Conservation (phyloP, 1,284 basidiomycete species). For the Phlebopus sp. region DNA sequence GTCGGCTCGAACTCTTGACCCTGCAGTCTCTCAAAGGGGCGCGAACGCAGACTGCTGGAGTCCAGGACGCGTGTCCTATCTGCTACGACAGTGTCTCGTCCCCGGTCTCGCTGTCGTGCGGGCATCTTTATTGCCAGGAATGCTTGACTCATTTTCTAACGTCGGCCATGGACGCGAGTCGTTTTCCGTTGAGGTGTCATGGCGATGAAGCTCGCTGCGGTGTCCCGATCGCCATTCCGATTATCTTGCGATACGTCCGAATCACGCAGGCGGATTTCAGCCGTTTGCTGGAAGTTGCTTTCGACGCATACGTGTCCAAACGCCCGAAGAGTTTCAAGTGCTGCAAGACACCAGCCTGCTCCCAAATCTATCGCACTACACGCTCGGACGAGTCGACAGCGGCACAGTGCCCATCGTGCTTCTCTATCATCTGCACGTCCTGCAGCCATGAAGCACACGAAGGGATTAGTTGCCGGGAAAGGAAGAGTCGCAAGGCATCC, state of each 20-base stretch:
- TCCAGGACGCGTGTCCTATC: constrained; percentile 38
- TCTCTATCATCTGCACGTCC: constrained; percentile 20
- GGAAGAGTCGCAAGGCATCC: constrained; percentile 21
- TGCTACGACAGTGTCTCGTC: constrained; percentile 41
- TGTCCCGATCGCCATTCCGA: constrained; percentile 41
- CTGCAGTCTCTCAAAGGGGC: too few relatives aligned
- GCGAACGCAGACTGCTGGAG: too few relatives aligned
- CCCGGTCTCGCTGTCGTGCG: constrained; percentile 22
- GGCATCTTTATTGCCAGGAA: constrained; percentile 46
- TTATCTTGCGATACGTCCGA: constrained; percentile 39
- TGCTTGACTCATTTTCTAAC: constrained; percentile 46
- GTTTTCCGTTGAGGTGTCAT: constrained; percentile 45
- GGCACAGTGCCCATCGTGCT: constrained; percentile 41
- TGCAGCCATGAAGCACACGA: constrained; percentile 33
- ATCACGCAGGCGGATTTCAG: constrained; percentile 34
- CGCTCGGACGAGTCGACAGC: constrained; percentile 22
- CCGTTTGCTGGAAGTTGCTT: constrained; percentile 39
- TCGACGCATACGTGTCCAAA: constrained; percentile 38
- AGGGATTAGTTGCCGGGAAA: constrained; percentile 45
- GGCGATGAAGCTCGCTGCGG: constrained; percentile 31
- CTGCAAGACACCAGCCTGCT: constrained; percentile 51
- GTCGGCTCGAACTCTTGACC: too few relatives aligned
- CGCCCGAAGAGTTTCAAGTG: constrained; percentile 44
- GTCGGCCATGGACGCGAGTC: constrained; percentile 25
- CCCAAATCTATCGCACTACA: constrained; percentile 42